These are phyloP conservation scores for Exobasidium cylindrosporum DNA, from an alignment of 1,284 basidiomycete species.

Conservation along the genomic window DNA sequence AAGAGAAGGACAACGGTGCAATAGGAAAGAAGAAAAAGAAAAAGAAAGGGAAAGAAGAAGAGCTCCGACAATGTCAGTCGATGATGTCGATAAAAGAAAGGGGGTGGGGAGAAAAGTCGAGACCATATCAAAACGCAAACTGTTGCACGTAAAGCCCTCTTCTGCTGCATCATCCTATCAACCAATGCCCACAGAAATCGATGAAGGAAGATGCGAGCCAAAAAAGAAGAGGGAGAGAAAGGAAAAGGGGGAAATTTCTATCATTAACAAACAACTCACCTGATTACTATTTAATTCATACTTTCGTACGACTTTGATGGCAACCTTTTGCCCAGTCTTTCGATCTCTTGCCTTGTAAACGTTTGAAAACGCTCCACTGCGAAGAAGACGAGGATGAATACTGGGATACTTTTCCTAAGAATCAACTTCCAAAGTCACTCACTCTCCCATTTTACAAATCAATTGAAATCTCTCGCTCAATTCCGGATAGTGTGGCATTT, in stretches of 20 bases:
- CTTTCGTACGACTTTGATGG: slow-evolving; percentile 97
- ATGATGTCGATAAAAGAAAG: slow-evolving; percentile 18
- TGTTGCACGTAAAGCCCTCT: slow-evolving; percentile 15
- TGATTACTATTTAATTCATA: slow-evolving; percentile 90
- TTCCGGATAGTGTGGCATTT: slow-evolving; percentile 47
- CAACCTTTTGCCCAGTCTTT: slow-evolving; percentile 75
- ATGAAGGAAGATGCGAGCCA: neutral
- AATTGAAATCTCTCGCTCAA: slow-evolving; percentile 46
- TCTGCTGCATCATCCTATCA: neutral
- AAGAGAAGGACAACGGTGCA: slow-evolving; percentile 20
- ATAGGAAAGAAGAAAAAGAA: too few relatives aligned
- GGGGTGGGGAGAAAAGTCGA: slow-evolving; percentile 19
- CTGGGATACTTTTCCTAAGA: slow-evolving; percentile 56
- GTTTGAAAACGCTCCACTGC: slow-evolving; percentile 85
- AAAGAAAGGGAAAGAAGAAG: slow-evolving; percentile 21
- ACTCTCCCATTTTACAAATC: slow-evolving; percentile 49
- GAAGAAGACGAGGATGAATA: neutral
- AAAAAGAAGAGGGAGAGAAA: slow-evolving; percentile 15
- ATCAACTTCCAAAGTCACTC: slow-evolving; percentile 21
- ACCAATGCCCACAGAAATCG: neutral
- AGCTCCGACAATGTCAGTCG: neutral
- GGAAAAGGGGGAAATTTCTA: slow-evolving; percentile 7
- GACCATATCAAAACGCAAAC: slow-evolving; percentile 33
- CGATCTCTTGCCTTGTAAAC: slow-evolving; percentile 90
- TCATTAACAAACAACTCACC: slow-evolving; percentile 63